These are phyloP conservation scores for Lactarius hengduanensis DNA, from an alignment of 768 basidiomycete species.

Conservation along the genomic window DNA sequence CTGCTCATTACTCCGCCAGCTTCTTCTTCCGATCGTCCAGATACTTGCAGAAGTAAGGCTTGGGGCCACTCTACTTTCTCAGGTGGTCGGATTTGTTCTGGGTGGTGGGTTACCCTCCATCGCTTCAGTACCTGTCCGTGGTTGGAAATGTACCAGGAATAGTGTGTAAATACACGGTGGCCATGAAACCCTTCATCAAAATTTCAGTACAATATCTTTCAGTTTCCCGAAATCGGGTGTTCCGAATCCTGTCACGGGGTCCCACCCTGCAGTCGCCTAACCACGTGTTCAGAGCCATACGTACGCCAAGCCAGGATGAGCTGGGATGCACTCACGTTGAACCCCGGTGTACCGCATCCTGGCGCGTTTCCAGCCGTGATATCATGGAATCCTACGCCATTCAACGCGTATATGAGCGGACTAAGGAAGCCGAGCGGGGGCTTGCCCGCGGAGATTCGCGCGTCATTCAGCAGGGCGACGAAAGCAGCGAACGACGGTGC, in stretches of 20 bases:
- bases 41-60: too few species aligned
- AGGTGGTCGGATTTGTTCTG: not conserved
- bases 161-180: too few species aligned
- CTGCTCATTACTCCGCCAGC: too few species aligned
- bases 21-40: too few species aligned
- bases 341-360: slow-evolving; percentile 63
- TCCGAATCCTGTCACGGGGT: slow-evolving; percentile 55
- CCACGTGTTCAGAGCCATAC: not conserved
- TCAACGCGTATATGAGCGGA: slow-evolving; percentile 54
- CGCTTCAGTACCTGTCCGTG: not conserved
- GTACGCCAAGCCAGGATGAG: not conserved
- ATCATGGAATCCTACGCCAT: slow-evolving; percentile 50
- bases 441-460: slow-evolving; percentile 44
- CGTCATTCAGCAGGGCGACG: slow-evolving; percentile 48
- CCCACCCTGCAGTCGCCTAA: slow-evolving; percentile 57
- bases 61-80: not conserved
- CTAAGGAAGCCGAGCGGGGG: slow-evolving; percentile 64
- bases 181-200: not conserved
- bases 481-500: slow-evolving; percentile 58
- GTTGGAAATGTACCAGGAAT: not conserved
- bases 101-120: not conserved
- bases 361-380: slow-evolving; percentile 49
- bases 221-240: slow-evolving; percentile 53
- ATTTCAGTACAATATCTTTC: slow-evolving; percentile 37
- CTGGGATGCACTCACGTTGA: slow-evolving; percentile 48